Conservation (phyloP, 345 rosid genomes). For the Hibiscus syriacus region DNA sequence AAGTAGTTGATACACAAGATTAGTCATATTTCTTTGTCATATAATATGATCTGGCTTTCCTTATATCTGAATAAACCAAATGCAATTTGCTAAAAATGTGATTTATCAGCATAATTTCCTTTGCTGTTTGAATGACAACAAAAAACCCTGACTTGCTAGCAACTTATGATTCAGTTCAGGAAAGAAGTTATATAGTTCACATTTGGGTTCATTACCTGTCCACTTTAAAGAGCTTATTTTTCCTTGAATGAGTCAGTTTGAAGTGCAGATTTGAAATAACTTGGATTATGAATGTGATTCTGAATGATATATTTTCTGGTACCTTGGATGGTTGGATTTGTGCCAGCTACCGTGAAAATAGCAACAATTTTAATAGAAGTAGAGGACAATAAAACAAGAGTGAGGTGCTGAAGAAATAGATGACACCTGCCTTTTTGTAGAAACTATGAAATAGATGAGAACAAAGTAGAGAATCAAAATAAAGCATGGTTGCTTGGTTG, state of each 20-base stretch:
- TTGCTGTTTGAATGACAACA: background rate
- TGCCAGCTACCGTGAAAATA: background rate
- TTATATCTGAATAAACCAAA: background rate
- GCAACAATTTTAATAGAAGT: background rate
- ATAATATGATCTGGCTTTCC: background rate
- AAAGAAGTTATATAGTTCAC: background rate
- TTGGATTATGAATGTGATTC: background rate
- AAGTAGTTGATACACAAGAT: background rate
- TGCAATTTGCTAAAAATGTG: background rate
- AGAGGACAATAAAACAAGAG: background rate
- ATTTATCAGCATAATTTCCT: background rate
- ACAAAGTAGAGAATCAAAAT: background rate
- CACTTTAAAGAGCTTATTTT: background rate
- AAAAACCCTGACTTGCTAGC: background rate
- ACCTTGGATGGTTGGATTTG: background rate
- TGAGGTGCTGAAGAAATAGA: background rate
- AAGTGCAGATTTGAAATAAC: background rate
- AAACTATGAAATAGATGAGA: background rate
- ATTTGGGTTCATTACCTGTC: background rate
- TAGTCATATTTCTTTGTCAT: background rate
- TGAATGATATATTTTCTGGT: background rate
- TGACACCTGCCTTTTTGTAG: background rate
- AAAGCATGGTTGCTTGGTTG: background rate
- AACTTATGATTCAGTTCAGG: background rate
- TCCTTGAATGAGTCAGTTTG: constrained; percentile 1